Conservation (phyloP, 306 rosid genomes). For the Cercis canadensis region DNA sequence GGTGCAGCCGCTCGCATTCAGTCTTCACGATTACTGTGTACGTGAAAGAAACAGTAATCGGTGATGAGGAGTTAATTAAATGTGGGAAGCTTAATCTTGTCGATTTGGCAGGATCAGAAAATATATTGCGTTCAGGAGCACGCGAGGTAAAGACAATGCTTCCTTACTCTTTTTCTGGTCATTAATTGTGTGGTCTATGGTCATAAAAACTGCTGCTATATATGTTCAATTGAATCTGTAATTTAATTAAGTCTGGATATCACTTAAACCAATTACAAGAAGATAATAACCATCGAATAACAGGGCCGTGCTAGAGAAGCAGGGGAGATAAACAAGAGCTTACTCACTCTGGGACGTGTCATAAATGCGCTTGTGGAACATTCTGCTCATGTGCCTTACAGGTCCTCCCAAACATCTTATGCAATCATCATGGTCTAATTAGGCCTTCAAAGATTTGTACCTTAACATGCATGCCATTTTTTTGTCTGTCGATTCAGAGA, state of each 20-base stretch:
- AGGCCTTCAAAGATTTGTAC: conserved; percentile 13
- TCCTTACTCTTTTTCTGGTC: conserved; percentile 11
- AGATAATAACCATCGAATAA: conserved; percentile 23
- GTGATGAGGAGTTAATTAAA: conserved; percentile 90
- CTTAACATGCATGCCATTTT: conserved; percentile 34
- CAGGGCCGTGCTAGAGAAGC: conserved; percentile 99
- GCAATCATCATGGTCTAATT: conserved; percentile 4
- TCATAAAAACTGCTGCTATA: background rate
- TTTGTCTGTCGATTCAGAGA: conserved; percentile 63
- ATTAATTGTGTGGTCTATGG: background rate
- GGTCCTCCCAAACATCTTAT: conserved; percentile 49
- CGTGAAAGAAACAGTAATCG: conserved; percentile 83
- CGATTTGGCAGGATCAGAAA: conserved; percentile 97
- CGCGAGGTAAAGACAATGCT: conserved; percentile 70
- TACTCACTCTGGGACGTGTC: conserved; percentile 95
- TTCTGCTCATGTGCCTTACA: conserved; percentile 89
- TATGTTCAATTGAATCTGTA: conserved; percentile 4
- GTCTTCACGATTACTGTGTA: conserved; percentile 84
- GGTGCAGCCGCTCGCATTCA: conserved; percentile 96
- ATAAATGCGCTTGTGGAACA: conserved; percentile 97
- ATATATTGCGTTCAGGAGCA: conserved; percentile 95
- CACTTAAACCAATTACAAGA: no score
- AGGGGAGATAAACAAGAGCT: conserved; percentile 98
- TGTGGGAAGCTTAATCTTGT: conserved; percentile 99
- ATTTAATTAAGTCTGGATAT: no score